A percentile compares a stretch with the other conserved stretches of the same genome.
Evolutionary conservation across 768 basidiomycete genomes (phyloP).

Genomic region (Peribolospora kevripleyi): DNA sequence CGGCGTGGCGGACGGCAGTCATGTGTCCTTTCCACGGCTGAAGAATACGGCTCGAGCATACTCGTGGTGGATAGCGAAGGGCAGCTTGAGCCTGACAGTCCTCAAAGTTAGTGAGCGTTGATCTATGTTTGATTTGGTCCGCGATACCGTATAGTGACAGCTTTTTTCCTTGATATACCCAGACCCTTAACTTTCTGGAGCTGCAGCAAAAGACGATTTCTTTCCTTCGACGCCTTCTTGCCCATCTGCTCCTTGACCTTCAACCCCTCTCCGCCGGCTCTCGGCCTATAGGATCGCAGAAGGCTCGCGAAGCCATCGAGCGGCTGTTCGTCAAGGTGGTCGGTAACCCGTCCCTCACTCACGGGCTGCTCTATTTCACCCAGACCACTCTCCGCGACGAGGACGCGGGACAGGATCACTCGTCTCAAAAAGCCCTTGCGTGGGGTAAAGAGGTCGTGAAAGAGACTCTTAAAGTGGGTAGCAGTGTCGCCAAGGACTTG

Average conservation of each 20-base stretch:
- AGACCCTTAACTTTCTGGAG: constrained; percentile 70
- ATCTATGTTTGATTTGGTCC: neutral
- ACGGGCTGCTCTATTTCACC: constrained; percentile 27
- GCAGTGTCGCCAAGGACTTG: too few species aligned
- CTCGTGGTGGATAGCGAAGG: constrained; percentile 83
- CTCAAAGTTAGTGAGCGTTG: constrained; percentile 39
- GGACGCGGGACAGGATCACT: too few species aligned
- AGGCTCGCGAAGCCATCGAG: constrained; percentile 38
- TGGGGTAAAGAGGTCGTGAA: too few species aligned
- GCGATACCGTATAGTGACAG: neutral
- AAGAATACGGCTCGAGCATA: constrained; percentile 60
- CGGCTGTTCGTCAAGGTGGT: constrained; percentile 56
- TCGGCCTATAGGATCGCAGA: constrained; percentile 21
- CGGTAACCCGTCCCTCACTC: constrained; percentile 66
- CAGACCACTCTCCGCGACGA: too few species aligned
- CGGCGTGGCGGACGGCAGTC: constrained; percentile 21
- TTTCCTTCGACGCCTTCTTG: constrained; percentile 50
- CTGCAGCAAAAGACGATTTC: constrained; percentile 37
- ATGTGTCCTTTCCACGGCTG: constrained; percentile 29
- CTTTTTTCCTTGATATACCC: neutral
- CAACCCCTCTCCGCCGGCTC: constrained; percentile 45
- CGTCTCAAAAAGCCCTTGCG: too few species aligned
- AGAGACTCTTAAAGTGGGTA: too few species aligned
- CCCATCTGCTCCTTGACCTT: constrained; percentile 43
- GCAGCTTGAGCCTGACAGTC: constrained; percentile 43